These are phyloP conservation scores for Linum lewisii DNA, from an alignment of 345 rosid genomes.

Conservation along the genomic window DNA sequence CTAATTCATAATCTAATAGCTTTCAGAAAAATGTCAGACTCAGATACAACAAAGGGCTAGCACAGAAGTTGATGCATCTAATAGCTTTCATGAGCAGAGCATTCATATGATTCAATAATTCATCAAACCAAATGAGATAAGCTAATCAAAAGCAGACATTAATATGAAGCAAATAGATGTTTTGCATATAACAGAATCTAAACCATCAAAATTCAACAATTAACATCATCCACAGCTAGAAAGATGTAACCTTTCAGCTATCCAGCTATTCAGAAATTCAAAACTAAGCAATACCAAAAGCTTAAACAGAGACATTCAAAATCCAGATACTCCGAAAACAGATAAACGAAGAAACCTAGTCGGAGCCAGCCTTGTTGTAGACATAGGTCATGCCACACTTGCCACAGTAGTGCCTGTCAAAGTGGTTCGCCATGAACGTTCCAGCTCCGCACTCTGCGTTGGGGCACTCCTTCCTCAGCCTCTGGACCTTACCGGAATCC, in stretches of 20 bases:
- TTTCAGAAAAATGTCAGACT: too few relatives aligned
- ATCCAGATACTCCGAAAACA: constrained; percentile 1
- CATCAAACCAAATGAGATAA: too few relatives aligned
- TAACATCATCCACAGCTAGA: too few relatives aligned
- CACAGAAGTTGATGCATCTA: too few relatives aligned
- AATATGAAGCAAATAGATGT: too few relatives aligned
- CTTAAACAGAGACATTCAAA: neutral
- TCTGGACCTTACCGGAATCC: constrained; percentile 21
- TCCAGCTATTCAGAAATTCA: neutral
- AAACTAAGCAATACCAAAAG: neutral
- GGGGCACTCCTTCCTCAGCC: constrained; percentile 27
- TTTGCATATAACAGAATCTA: too few relatives aligned
- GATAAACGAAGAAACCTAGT: constrained; percentile 1
- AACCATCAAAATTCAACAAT: too few relatives aligned
- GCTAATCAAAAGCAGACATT: too few relatives aligned
- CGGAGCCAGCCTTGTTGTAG: constrained; percentile 21
- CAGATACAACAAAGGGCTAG: too few relatives aligned
- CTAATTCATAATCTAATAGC: too few relatives aligned
- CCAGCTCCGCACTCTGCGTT: constrained; percentile 24
- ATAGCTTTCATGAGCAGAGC: too few relatives aligned
- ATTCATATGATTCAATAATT: too few relatives aligned
- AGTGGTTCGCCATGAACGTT: constrained; percentile 25
- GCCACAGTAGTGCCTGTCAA: constrained; percentile 27
- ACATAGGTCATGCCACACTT: constrained; percentile 26
- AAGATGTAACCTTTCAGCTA: neutral